phyloP scores from a whole-genome alignment of 495 filamentous ascomycete genomes.

The Aspergillus ostianus region DNA sequence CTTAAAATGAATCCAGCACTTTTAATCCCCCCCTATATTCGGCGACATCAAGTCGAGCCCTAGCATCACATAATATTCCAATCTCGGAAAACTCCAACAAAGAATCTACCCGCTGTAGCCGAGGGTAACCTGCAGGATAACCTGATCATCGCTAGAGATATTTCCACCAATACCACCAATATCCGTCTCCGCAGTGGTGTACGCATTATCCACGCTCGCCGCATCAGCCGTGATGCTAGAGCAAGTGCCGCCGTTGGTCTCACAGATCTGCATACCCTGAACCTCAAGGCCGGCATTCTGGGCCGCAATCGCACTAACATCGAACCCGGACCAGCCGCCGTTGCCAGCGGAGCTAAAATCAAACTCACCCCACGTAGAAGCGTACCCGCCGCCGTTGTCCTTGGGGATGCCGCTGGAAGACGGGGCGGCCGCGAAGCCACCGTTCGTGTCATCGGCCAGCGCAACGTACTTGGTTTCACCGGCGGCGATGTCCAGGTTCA shows the following conservation, averaged over 20 bases:
- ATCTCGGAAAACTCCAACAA: too few relatives aligned
- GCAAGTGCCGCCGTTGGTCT: slow-evolving; percentile 24
- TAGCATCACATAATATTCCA: too few relatives aligned
- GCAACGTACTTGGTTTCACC: slow-evolving; percentile 44
- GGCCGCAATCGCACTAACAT: slow-evolving; percentile 37
- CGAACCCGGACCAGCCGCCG: slow-evolving; percentile 39
- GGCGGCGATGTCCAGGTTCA: slow-evolving; percentile 40
- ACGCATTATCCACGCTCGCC: slow-evolving; percentile 33
- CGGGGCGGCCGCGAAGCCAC: slow-evolving; percentile 31
- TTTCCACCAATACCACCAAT: slow-evolving; percentile 42
- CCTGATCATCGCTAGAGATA: slow-evolving; percentile 18
- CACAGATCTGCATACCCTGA: slow-evolving; percentile 36
- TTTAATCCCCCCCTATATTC: too few relatives aligned
- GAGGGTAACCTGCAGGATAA: slow-evolving; percentile 3
- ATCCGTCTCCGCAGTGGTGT: slow-evolving; percentile 31
- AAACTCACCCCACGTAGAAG: slow-evolving; percentile 44
- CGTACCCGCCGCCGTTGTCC: slow-evolving; percentile 29
- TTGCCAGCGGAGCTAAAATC: slow-evolving; percentile 35
- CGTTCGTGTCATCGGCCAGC: slow-evolving; percentile 44
- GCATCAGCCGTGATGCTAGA: slow-evolving; percentile 30
- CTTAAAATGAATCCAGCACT: too few relatives aligned
- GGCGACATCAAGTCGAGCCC: too few relatives aligned
- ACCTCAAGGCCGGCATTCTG: slow-evolving; percentile 28
- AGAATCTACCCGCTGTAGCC: slow-evolving; percentile 3
- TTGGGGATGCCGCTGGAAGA: slow-evolving; percentile 28